phyloP scores from a whole-genome alignment of 2,329 filamentous ascomycete species.

The Aspergillus sp. region DNA sequence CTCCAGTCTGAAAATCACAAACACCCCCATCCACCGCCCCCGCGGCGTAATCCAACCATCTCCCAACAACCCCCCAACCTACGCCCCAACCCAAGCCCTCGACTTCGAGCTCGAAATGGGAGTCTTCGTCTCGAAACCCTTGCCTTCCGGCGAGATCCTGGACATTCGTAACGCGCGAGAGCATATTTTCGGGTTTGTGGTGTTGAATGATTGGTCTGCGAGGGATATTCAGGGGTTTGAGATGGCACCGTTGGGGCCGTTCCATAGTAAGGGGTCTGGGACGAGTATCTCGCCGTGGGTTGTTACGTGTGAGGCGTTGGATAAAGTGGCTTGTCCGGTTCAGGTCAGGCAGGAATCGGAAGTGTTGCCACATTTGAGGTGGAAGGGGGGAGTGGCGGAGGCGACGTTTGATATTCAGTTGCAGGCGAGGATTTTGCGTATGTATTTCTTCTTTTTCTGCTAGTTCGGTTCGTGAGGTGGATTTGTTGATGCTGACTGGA shows the following conservation, averaged over 20 bases:
- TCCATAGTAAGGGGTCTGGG: slow-evolving; percentile 54
- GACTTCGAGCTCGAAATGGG: slow-evolving; percentile 49
- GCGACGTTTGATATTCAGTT: background rate
- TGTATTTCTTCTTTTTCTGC: background rate
- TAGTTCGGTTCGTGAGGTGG: background rate
- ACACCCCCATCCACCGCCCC: slow-evolving; percentile 6
- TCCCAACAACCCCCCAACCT: slow-evolving; percentile 7
- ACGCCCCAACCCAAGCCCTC: slow-evolving; percentile 34
- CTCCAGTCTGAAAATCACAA: slow-evolving; percentile 8
- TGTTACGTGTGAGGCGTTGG: slow-evolving; percentile 51
- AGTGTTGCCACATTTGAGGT: slow-evolving; percentile 7
- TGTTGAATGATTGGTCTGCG: slow-evolving; percentile 56
- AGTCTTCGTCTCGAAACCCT: slow-evolving; percentile 37
- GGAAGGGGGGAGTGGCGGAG: background rate
- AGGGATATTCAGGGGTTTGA: slow-evolving; percentile 56
- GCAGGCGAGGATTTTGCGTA: background rate
- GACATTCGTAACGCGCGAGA: slow-evolving; percentile 39
- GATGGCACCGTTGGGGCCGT: slow-evolving; percentile 54
- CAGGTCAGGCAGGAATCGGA: slow-evolving; percentile 1
- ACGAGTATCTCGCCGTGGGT: slow-evolving; percentile 57
- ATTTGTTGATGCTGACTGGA: background rate
- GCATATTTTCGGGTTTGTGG: slow-evolving; percentile 57
- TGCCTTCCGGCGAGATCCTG: slow-evolving; percentile 32
- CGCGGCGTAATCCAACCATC: slow-evolving; percentile 4
- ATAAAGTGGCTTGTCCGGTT: background rate